Conservation (phyloP, 805 yeast species). For the Kuraishia capsulata region DNA sequence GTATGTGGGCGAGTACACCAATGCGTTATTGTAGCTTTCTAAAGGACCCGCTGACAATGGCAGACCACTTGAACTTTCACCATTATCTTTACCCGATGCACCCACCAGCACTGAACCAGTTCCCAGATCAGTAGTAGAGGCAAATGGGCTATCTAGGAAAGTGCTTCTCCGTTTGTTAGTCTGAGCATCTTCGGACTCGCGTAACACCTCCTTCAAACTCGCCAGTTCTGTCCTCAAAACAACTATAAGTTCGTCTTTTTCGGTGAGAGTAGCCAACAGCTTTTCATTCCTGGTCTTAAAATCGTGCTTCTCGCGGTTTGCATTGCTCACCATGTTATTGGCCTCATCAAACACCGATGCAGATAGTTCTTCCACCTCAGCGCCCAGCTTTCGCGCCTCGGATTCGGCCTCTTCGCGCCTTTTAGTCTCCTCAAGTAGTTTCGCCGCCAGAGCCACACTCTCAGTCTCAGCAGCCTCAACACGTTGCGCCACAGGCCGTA, state of each 20-base stretch:
- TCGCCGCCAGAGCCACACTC: constrained; percentile 22
- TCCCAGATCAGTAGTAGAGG: not conserved
- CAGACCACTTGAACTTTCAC: no score
- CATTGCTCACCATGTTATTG: constrained; percentile 74
- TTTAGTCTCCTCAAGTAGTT: constrained; percentile 19
- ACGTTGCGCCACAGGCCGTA: constrained; percentile 22
- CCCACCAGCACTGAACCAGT: not conserved
- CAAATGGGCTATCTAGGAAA: constrained; percentile 1
- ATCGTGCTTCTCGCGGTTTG: constrained; percentile 57
- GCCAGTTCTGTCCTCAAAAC: constrained; percentile 58
- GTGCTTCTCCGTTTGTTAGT: constrained; percentile 4
- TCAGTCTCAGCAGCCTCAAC: constrained; percentile 17
- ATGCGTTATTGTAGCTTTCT: constrained; percentile 13
- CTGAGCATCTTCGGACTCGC: constrained; percentile 39
- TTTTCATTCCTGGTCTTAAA: constrained; percentile 50
- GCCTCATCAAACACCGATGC: constrained; percentile 78
- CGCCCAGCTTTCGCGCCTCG: constrained; percentile 51
- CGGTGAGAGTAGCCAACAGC: constrained; percentile 44
- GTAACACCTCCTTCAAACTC: constrained; percentile 53
- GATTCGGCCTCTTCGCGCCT: constrained; percentile 41
- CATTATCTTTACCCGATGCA: not conserved
- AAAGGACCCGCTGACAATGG: constrained; percentile 5
- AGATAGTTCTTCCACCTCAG: constrained; percentile 73
- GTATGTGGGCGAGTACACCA: constrained; percentile 19
- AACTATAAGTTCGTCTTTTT: constrained; percentile 60